Evolutionary conservation across 441 rosid species (phyloP).

Genomic region (Arabidopsis lyrata): DNA sequence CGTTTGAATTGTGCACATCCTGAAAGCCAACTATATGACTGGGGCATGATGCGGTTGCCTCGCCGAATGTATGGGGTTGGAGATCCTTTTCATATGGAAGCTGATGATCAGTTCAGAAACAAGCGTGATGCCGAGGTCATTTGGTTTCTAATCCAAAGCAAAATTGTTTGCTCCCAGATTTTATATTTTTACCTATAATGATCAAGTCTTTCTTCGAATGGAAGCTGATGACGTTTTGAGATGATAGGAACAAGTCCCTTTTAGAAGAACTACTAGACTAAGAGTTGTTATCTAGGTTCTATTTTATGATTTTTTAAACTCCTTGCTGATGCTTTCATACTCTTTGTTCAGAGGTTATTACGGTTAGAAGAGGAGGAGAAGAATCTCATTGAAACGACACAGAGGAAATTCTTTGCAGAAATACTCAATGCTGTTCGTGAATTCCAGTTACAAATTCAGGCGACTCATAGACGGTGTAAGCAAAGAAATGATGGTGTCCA

Average conservation of each 20-base stretch:
- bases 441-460: conserved; percentile 81
- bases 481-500: conserved; percentile 92
- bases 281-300: not conserved
- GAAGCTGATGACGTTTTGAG: conserved; percentile 1
- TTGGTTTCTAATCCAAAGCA: conserved; percentile 43
- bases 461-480: conserved; percentile 84
- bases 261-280: conserved; percentile 30
- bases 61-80: conserved; percentile 85
- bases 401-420: conserved; percentile 88
- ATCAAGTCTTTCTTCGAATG: not conserved
- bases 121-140: conserved; percentile 96
- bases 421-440: conserved; percentile 91
- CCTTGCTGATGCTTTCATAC: conserved; percentile 39
- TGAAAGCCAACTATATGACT: conserved; percentile 81
- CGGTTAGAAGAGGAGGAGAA: conserved; percentile 89
- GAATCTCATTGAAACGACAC: conserved; percentile 77
- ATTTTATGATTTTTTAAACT: conserved; percentile 1
- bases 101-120: conserved; percentile 91
- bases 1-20: conserved; percentile 71
- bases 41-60: conserved; percentile 94
- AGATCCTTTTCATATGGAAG: conserved; percentile 85
- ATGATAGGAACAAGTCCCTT: conserved; percentile 40
- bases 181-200: not conserved
- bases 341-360: conserved; percentile 75
- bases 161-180: not conserved